These are phyloP conservation scores for Favolaschia claudopus DNA, from an alignment of 768 basidiomycete species.

Conservation along the genomic window DNA sequence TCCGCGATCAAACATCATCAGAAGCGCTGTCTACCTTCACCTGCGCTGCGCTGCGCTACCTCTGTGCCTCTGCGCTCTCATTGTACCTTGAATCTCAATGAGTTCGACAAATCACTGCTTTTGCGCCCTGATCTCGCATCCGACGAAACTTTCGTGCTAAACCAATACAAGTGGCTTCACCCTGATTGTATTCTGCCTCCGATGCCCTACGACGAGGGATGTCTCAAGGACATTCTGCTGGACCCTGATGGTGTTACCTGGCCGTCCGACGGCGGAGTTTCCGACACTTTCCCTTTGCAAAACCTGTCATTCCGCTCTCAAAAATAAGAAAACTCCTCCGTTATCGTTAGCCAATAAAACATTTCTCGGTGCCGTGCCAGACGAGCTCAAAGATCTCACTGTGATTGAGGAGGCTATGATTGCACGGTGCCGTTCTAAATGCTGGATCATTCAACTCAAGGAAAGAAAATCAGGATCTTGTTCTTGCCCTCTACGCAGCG, in stretches of 20 bases:
- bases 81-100: not conserved
- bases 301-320: not conserved
- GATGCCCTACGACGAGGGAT: not conserved
- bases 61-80: not conserved
- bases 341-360: constrained; percentile 1
- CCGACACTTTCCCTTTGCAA: not conserved
- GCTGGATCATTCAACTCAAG: not conserved
- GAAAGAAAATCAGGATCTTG: constrained; percentile 7
- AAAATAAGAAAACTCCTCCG: not conserved
- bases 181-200: not conserved
- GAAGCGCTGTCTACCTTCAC: not conserved
- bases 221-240: not conserved
- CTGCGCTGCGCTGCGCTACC: not conserved
- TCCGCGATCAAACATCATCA: not conserved
- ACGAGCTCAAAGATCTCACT: constrained; percentile 12
- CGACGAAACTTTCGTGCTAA: not conserved
- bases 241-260: not conserved
- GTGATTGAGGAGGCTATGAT: constrained; percentile 19
- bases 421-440: constrained; percentile 19
- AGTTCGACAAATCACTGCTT: not conserved
- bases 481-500: constrained; percentile 22
- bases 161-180: not conserved
- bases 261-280: not conserved
- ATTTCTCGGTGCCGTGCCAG: constrained; percentile 15
- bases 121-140: not conserved